phyloP scores from a whole-genome alignment of 192 early-diverging fungal genomes.

The Coemansia sp. region DNA sequence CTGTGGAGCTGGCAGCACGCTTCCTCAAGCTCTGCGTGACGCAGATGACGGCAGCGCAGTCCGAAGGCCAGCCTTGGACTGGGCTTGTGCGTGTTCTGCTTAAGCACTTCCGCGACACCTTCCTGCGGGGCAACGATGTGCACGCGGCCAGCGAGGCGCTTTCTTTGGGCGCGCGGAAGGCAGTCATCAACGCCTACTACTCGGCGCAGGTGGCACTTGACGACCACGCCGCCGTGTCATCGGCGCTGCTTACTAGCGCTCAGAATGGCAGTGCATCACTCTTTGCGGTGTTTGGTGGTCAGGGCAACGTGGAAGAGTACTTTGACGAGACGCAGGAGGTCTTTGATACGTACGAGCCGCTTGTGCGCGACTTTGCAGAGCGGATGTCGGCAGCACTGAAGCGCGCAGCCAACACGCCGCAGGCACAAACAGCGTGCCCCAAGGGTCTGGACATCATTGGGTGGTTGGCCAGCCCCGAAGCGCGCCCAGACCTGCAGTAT shows the following conservation, averaged over 20 bases:
- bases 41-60: constrained; percentile 33
- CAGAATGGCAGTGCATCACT: constrained; percentile 60
- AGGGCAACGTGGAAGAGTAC: constrained; percentile 93
- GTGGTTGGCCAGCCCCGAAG: constrained; percentile 79
- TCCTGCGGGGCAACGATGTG: constrained; percentile 80
- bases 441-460: constrained; percentile 82
- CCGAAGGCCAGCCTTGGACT: constrained; percentile 59
- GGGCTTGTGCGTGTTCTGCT: constrained; percentile 72
- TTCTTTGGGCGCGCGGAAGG: constrained; percentile 57
- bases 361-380: constrained; percentile 75
- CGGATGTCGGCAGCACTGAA: constrained; percentile 70
- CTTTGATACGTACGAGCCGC: constrained; percentile 75
- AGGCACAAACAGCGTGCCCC: constrained; percentile 67
- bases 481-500: constrained; percentile 76
- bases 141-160: constrained; percentile 71
- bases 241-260: constrained; percentile 73
- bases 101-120: constrained; percentile 69
- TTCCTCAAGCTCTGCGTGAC: constrained; percentile 69
- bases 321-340: constrained; percentile 86
- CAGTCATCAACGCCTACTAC: constrained; percentile 77
- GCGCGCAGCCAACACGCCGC: constrained; percentile 61
- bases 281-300: constrained; percentile 93
- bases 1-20: constrained; percentile 69
- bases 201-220: constrained; percentile 68
- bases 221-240: constrained; percentile 22